phyloP scores from a whole-genome alignment of 768 basidiomycete species.

The Lactifluus piperatus region DNA sequence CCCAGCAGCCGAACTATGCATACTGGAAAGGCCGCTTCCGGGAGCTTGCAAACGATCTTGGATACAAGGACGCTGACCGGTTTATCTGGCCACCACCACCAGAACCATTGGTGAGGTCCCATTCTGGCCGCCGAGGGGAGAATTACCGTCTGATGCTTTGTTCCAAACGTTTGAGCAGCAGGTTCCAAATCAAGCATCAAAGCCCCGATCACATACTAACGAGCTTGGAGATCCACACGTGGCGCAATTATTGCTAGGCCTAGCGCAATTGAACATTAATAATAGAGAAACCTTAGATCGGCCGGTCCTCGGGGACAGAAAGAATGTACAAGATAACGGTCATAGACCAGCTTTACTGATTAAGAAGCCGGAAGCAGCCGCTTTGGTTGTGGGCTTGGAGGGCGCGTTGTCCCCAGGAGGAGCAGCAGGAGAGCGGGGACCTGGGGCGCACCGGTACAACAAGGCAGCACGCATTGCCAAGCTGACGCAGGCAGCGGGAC shows the following conservation, averaged over 20 bases:
- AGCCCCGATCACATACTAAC: conserved; percentile 29
- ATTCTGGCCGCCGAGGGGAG: neutral
- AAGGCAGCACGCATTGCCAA: conserved; percentile 48
- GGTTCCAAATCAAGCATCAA: neutral
- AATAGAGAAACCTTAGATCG: conserved; percentile 30
- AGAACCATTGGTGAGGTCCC: conserved; percentile 23
- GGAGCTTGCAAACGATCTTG: conserved; percentile 49
- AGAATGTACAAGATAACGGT: conserved; percentile 12
- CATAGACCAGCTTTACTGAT: neutral
- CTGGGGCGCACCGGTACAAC: conserved; percentile 30
- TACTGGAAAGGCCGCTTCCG: conserved; percentile 58
- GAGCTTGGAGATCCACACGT: neutral
- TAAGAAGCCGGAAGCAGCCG: conserved; percentile 20
- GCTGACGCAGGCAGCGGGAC: conserved; percentile 35
- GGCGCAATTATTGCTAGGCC: conserved; percentile 3
- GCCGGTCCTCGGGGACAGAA: conserved; percentile 17
- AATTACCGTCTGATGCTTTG: neutral
- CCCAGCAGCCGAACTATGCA: conserved; percentile 59
- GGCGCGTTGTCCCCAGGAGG: conserved; percentile 25
- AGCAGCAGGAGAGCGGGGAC: conserved; percentile 21
- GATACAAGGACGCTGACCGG: conserved; percentile 46
- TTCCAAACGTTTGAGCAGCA: neutral
- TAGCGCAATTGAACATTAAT: conserved; percentile 11
- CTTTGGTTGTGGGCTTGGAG: conserved; percentile 42
- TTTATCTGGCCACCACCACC: conserved; percentile 63